phyloP scores from a whole-genome alignment of 208 protist genomes.

The Trypanosoma avium region DNA sequence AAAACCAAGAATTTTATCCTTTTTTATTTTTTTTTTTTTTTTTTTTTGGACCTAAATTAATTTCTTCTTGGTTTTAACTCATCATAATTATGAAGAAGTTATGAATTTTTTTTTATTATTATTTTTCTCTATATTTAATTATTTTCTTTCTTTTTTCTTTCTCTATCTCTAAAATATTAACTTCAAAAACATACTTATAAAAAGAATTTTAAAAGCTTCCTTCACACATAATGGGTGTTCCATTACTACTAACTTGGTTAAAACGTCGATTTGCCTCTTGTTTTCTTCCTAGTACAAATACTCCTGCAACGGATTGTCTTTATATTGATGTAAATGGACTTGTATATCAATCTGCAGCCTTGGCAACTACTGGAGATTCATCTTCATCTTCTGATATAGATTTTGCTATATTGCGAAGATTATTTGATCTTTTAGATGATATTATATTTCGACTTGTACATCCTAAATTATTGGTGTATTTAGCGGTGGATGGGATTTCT shows the following conservation, averaged over 20 bases:
- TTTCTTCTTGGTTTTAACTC: background rate
- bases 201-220: constrained; percentile 3
- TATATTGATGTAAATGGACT: constrained; percentile 88
- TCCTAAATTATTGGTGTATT: constrained; percentile 96
- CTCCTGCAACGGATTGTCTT: constrained; percentile 51
- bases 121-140: constrained; percentile 1
- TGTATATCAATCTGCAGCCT: constrained; percentile 76
- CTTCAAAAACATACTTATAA: background rate
- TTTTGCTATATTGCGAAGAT: constrained; percentile 58
- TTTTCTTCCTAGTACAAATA: constrained; percentile 67
- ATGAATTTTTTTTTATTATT: background rate
- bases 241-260: constrained; percentile 84
- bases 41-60: background rate
- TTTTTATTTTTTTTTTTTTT: background rate
- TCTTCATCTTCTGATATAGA: constrained; percentile 58
- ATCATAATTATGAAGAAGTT: background rate
- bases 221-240: constrained; percentile 71
- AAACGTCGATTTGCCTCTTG: constrained; percentile 69
- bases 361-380: constrained; percentile 44
- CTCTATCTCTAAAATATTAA: background rate
- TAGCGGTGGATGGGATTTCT: constrained; percentile 96
- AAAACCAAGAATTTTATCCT: background rate
- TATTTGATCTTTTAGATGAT: constrained; percentile 83
- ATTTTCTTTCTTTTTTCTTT: background rate
- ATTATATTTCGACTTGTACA: constrained; percentile 84